phyloP scores from a whole-genome alignment of 352 stramenopile species.

The Phytophthora multivora region DNA sequence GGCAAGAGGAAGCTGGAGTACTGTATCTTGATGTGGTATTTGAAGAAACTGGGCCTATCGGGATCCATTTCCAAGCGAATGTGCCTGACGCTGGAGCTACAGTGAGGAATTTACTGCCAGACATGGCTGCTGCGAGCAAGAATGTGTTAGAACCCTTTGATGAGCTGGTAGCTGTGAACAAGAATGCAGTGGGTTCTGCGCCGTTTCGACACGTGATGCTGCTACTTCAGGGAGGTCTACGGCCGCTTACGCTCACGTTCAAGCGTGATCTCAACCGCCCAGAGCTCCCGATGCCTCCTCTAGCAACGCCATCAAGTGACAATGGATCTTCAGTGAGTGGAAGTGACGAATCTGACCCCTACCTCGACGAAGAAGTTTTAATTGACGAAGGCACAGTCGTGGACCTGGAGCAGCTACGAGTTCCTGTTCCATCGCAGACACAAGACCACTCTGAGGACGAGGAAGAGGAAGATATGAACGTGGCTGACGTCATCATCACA shows the following conservation, averaged over 20 bases:
- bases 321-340: constrained; percentile 2
- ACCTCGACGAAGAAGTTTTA: constrained; percentile 68
- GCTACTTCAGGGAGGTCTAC: constrained; percentile 73
- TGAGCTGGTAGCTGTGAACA: constrained; percentile 80
- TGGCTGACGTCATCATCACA: constrained; percentile 85
- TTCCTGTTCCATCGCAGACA: constrained; percentile 4
- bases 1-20: constrained; percentile 18
- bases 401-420: constrained; percentile 28
- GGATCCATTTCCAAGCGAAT: constrained; percentile 86
- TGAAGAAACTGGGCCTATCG: constrained; percentile 69
- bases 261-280: constrained; percentile 41
- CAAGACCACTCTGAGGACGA: neutral
- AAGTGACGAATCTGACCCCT: constrained; percentile 7
- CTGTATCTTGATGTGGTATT: constrained; percentile 77
- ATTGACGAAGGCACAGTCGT: constrained; percentile 40
- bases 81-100: constrained; percentile 64
- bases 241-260: constrained; percentile 82
- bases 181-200: constrained; percentile 62
- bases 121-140: constrained; percentile 58
- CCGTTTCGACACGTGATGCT: constrained; percentile 86
- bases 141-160: constrained; percentile 63
- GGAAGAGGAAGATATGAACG: constrained; percentile 51
- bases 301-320: constrained; percentile 5
- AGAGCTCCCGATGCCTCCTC: constrained; percentile 2
- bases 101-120: constrained; percentile 60